Percentiles rank a stretch among this genome's conserved stretches.
Conservation (phyloP, 345 rosid species). For the Raphanus sativus region DNA sequence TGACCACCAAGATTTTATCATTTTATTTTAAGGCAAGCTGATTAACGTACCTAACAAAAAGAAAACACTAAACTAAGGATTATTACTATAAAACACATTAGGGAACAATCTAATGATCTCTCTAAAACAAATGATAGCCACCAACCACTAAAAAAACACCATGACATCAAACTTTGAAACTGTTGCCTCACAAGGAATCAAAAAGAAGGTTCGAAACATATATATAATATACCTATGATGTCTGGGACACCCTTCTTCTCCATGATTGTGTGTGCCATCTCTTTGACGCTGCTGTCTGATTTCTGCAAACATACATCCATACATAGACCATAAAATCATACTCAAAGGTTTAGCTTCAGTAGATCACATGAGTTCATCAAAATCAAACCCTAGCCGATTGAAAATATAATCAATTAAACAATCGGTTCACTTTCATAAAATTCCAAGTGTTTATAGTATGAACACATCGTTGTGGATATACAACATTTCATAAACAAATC, state of each 20-base stretch:
- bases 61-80: background rate
- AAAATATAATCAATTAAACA: background rate
- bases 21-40: background rate
- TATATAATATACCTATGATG: slow-evolving; percentile 57
- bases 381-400: background rate
- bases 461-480: background rate
- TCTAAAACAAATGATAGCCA: background rate
- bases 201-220: background rate
- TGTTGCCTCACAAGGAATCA: background rate
- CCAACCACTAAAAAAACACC: background rate
- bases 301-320: slow-evolving; percentile 45
- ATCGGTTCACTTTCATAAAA: background rate
- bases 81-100: background rate
- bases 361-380: slow-evolving; percentile 6
- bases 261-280: slow-evolving; percentile 61
- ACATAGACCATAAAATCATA: background rate
- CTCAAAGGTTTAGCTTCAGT: background rate
- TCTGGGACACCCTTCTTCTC: slow-evolving; percentile 91
- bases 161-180: background rate
- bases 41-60: background rate
- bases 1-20: background rate
- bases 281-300: slow-evolving; percentile 70
- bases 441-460: background rate
- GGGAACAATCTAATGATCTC: background rate
- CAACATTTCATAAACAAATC: background rate